phyloP scores from a whole-genome alignment of 768 basidiomycete genomes.

The Leccinum imitatum region DNA sequence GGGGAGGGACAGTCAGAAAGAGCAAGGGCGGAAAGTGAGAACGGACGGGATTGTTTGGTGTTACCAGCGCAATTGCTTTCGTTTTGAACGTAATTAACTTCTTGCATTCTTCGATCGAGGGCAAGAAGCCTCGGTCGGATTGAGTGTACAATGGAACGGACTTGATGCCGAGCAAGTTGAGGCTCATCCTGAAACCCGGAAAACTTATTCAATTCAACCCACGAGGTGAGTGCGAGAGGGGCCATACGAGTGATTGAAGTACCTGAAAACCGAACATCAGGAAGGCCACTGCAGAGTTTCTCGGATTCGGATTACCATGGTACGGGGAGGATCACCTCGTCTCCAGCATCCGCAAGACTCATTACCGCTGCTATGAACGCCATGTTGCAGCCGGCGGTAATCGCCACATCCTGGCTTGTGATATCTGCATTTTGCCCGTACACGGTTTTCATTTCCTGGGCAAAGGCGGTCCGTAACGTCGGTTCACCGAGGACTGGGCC shows the following conservation, averaged over 20 bases:
- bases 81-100: slow-evolving; percentile 56
- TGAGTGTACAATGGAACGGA: slow-evolving; percentile 53
- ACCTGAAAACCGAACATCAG: slow-evolving; percentile 38
- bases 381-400: slow-evolving; percentile 74
- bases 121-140: slow-evolving; percentile 55
- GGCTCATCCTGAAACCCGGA: slow-evolving; percentile 53
- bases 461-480: slow-evolving; percentile 49
- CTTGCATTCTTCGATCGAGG: slow-evolving; percentile 51
- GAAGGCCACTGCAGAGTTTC: not conserved
- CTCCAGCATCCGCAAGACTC: slow-evolving; percentile 65
- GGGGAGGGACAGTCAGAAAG: not conserved
- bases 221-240: not conserved
- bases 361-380: slow-evolving; percentile 64
- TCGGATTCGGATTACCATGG: slow-evolving; percentile 50
- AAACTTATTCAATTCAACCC: not conserved
- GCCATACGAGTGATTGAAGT: slow-evolving; percentile 61
- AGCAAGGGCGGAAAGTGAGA: too few relatives aligned
- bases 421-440: slow-evolving; percentile 57
- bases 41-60: slow-evolving; percentile 74
- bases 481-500: slow-evolving; percentile 58
- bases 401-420: slow-evolving; percentile 53
- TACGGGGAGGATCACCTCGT: slow-evolving; percentile 69
- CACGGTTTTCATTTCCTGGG: slow-evolving; percentile 56
- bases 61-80: slow-evolving; percentile 69
- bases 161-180: slow-evolving; percentile 61